phyloP scores from a whole-genome alignment of 2,329 filamentous ascomycete species.

The Colletotrichum navitas region DNA sequence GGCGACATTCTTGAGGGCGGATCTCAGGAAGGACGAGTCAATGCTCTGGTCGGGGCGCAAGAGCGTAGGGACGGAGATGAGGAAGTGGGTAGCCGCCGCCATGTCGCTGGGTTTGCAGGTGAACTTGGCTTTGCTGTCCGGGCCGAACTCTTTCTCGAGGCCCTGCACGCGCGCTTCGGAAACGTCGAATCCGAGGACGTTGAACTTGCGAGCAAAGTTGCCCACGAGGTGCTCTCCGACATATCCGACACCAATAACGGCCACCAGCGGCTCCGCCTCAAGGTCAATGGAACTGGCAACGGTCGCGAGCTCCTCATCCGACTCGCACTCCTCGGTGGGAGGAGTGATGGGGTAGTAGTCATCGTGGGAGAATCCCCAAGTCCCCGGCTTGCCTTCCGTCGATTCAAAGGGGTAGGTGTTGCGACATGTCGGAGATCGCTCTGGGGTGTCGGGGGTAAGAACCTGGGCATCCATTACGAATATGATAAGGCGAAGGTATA shows the following conservation, averaged over 20 bases:
- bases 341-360: slow-evolving; percentile 42
- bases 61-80: slow-evolving; percentile 67
- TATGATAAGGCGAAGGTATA: slow-evolving; percentile 5
- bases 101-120: slow-evolving; percentile 54
- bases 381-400: slow-evolving; percentile 15
- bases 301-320: slow-evolving; percentile 41
- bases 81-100: slow-evolving; percentile 61
- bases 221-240: slow-evolving; percentile 63
- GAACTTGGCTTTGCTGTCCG: slow-evolving; percentile 51
- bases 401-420: slow-evolving; percentile 31
- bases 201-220: slow-evolving; percentile 56
- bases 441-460: slow-evolving; percentile 38
- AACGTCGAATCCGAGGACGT: slow-evolving; percentile 63
- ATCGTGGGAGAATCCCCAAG: slow-evolving; percentile 36
- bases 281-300: slow-evolving; percentile 39
- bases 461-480: slow-evolving; percentile 35
- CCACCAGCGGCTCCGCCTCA: slow-evolving; percentile 54
- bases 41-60: slow-evolving; percentile 60
- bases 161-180: slow-evolving; percentile 54
- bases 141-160: slow-evolving; percentile 48
- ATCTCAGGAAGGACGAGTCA: slow-evolving; percentile 60
- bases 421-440: slow-evolving; percentile 29
- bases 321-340: slow-evolving; percentile 42
- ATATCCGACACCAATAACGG: slow-evolving; percentile 66
- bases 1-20: slow-evolving; percentile 57